Evolutionary conservation across 345 rosid genomes (phyloP).

Genomic region (Laguncularia racemosa): DNA sequence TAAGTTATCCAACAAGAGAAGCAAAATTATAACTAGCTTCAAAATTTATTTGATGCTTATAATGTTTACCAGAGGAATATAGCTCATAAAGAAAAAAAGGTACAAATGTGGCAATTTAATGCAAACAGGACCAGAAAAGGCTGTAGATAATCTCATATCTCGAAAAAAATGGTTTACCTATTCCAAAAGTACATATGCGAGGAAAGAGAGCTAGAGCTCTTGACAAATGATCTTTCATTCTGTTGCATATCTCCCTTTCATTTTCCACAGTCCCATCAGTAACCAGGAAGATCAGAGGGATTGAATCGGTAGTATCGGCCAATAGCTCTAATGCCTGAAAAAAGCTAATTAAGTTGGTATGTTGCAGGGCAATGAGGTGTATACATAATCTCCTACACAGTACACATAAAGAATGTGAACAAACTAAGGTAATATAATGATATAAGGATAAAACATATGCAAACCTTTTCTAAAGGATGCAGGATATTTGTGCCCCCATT

Average conservation of each 20-base stretch:
- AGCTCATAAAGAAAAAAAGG: too few species aligned
- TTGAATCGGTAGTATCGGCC: conserved; percentile 38
- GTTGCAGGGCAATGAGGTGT: conserved; percentile 1
- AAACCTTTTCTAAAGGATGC: conserved; percentile 62
- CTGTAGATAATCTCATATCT: too few species aligned
- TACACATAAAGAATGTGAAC: not conserved
- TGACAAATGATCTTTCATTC: conserved; percentile 31
- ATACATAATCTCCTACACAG: not conserved
- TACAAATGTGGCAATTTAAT: too few species aligned
- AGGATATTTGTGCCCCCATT: conserved; percentile 69
- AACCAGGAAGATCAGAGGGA: conserved; percentile 74
- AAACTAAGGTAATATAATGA: not conserved
- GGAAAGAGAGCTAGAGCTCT: conserved; percentile 43
- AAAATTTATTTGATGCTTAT: too few species aligned
- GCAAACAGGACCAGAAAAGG: too few species aligned
- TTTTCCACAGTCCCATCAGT: conserved; percentile 89
- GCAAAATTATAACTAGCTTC: too few species aligned
- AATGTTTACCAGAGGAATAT: too few species aligned
- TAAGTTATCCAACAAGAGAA: too few species aligned
- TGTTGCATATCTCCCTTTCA: conserved; percentile 72
- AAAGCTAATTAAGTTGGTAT: conserved; percentile 1
- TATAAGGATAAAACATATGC: not conserved
- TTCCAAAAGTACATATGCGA: conserved; percentile 78
- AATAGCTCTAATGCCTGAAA: conserved; percentile 73
- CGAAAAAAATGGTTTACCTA: conserved; percentile 34